Percentiles rank a stretch among this genome's conserved stretches.
Evolutionary conservation across 2,329 filamentous ascomycete species (phyloP).

Genomic region (Apiospora saccharicola): DNA sequence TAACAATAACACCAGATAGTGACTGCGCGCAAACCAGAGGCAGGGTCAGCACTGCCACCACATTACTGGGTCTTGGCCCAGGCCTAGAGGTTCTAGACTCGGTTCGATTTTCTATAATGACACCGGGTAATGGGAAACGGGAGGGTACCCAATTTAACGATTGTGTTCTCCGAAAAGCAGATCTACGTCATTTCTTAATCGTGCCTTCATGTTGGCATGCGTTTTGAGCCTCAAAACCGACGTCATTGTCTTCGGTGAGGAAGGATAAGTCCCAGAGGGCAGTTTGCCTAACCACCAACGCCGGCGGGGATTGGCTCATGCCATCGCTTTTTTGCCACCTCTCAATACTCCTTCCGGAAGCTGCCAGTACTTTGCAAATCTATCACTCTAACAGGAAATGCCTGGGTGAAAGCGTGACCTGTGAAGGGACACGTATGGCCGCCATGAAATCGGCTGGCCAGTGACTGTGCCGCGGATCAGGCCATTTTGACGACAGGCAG

Average conservation of each 20-base stretch:
- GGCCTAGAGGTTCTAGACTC: not conserved
- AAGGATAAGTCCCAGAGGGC: not conserved
- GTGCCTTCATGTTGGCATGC: not conserved
- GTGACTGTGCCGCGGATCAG: not conserved
- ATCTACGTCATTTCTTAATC: not conserved
- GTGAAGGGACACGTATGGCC: not conserved
- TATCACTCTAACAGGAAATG: not conserved
- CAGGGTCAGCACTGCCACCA: not conserved
- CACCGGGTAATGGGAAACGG: not conserved
- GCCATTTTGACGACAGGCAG: not conserved
- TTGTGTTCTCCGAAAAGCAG: not conserved
- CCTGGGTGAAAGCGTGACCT: not conserved
- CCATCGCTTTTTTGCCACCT: not conserved
- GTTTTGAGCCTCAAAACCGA: not conserved
- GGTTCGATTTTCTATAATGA: not conserved
- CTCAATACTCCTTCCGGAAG: not conserved
- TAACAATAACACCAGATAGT: not conserved
- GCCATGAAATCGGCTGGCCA: not conserved
- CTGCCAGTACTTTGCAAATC: not conserved
- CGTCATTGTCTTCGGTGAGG: not conserved
- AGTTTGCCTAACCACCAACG: slow-evolving; percentile 2
- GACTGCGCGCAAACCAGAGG: not conserved
- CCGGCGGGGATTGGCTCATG: not conserved
- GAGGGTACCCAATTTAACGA: not conserved
- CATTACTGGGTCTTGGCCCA: not conserved